Base-by-base conservation (phyloP, 2,329 filamentous ascomycete genomes). In the Aspergillus viridinutans region DNA sequence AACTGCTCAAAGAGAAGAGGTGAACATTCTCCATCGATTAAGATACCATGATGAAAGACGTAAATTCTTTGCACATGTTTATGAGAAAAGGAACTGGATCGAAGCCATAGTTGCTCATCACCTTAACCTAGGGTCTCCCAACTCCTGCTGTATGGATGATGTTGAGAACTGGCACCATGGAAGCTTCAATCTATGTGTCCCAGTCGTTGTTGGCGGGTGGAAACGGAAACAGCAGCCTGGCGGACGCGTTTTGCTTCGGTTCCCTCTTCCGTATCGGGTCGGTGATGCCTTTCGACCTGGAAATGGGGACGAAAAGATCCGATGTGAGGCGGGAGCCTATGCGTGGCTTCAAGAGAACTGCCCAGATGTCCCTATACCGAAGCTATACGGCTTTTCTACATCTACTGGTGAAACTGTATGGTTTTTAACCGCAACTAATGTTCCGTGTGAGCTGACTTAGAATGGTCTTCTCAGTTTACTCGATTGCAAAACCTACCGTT, bases 91-190 rank as follows among this genome's bases (percentile, higher is more conserved):
- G 25, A 50, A 52, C 1, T 60, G 58, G 14, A 68, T 72, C 12
- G 59, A 70, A 55, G 58, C 42, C 52, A 57, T 68, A 20, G 64
- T 70, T 20, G 58, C 67, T 28, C 61, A 65, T 55, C 69, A 73
- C 62, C 60, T 73, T 2, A 52, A 59, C 17, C 56, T 72, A 10
- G 9, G 4, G 10, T 59, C 58, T 8, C 6, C 54, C 4, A 12
- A 57, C 3, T 3, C 23, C 9, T 68, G 63, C 29, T 53, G 57
- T 7, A 48, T 64, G n/a, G 54, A 35, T 3, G 56, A 61, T n/a
- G 49, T 57, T 3, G 48, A 62, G 21, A 52, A 63, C 23, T 68
- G 64, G 64, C 12, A 61, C 4, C 53, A 51, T 49, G 64, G 60
- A 1, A 67, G 64, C 48, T 68, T 62, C 53, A 66, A 66, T 32